Conservation (phyloP, 306 rosid genomes). For the Rosa chinensis region DNA sequence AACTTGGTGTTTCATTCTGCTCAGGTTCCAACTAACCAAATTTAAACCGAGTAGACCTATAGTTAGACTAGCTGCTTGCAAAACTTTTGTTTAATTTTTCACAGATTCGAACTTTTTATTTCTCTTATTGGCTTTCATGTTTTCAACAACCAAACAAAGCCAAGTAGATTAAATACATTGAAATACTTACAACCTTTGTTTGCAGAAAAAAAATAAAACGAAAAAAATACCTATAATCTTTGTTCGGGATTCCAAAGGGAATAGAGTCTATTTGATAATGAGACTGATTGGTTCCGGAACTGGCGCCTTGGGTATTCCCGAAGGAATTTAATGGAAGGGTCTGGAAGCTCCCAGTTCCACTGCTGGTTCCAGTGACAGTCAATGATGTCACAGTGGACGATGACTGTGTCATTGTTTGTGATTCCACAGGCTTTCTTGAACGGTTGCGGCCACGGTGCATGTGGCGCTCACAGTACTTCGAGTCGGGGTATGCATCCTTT, state of each 20-base stretch:
- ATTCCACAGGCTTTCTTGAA: conserved; percentile 99
- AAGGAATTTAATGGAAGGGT: conserved; percentile 62
- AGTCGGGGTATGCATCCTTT: conserved; percentile 80
- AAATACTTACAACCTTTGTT: background rate
- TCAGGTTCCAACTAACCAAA: conserved; percentile 8
- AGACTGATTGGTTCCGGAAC: conserved; percentile 45
- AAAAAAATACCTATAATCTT: conserved; percentile 57
- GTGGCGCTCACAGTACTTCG: conserved; percentile 93
- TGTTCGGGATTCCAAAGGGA: conserved; percentile 59
- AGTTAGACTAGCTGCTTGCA: background rate
- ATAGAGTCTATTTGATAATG: conserved; percentile 59
- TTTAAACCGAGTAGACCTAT: background rate
- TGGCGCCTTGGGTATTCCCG: conserved; percentile 50
- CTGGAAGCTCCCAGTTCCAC: conserved; percentile 49
- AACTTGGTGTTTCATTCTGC: background rate
- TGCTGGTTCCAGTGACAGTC: conserved; percentile 43
- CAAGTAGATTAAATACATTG: conserved; percentile 19
- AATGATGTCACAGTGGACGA: conserved; percentile 56
- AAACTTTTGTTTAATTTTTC: background rate
- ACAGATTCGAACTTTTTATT: background rate
- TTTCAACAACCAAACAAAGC: background rate
- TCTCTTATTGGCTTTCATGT: background rate
- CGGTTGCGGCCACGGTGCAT: conserved; percentile 95
- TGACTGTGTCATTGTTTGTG: conserved; percentile 59
- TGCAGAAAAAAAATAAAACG: background rate